phyloP scores from a whole-genome alignment of 1,139 yeast genomes.

The Nakaseomyces glabratus region DNA sequence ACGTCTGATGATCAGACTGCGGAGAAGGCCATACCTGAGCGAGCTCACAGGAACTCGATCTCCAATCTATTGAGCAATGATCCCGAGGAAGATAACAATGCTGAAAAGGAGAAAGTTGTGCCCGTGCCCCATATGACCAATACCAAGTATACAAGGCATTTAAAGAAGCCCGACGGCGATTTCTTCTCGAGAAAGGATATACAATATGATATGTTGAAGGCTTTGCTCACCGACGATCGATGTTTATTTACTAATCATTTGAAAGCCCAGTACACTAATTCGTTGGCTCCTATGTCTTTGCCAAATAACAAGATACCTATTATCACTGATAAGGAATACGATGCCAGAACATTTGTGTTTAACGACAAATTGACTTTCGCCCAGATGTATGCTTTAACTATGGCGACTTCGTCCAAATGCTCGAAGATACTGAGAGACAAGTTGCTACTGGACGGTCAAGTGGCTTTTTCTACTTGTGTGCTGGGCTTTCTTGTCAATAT shows the following conservation, averaged over 20 bases:
- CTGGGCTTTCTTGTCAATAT: constrained; percentile 81
- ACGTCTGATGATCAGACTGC: constrained; percentile 2
- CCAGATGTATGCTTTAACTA: constrained; percentile 73
- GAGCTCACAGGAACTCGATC: too few species aligned
- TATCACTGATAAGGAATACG: constrained; percentile 28
- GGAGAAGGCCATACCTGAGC: too few species aligned
- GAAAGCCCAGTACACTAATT: constrained; percentile 8
- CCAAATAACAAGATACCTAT: constrained; percentile 21
- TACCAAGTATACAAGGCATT: constrained; percentile 40
- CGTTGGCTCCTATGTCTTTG: constrained; percentile 16
- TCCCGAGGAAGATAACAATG: constrained; percentile 4
- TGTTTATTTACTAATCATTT: constrained; percentile 55
- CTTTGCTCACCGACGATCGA: constrained; percentile 53
- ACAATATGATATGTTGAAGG: constrained; percentile 68
- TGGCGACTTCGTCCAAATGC: constrained; percentile 77
- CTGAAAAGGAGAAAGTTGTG: not conserved
- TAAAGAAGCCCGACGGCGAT: constrained; percentile 87
- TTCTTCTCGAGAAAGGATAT: constrained; percentile 85
- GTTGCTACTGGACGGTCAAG: constrained; percentile 50
- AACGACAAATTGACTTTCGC: constrained; percentile 59
- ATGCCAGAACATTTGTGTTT: constrained; percentile 33
- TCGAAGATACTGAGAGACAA: constrained; percentile 77
- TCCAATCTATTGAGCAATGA: too few species aligned
- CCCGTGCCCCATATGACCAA: constrained; percentile 10
- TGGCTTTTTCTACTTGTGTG: constrained; percentile 68